A percentile compares a stretch with the other conserved stretches of the same genome.
phyloP scores from a whole-genome alignment of 768 basidiomycete genomes.

The Boletales sp. region DNA sequence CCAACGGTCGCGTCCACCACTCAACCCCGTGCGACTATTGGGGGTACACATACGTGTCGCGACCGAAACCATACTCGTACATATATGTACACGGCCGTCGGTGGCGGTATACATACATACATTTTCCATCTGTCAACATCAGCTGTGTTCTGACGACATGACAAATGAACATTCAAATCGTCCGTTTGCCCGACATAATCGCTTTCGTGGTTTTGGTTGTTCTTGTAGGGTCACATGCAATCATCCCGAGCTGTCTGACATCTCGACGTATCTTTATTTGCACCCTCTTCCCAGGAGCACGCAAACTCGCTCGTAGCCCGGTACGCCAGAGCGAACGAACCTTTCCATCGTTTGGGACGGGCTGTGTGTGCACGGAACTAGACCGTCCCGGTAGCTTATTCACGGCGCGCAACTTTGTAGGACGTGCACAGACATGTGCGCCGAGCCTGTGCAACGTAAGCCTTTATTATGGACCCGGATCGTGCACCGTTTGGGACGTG shows the following conservation, averaged over 20 bases:
- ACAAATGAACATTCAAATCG: not conserved
- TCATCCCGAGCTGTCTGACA: not conserved
- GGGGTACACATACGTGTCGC: not conserved
- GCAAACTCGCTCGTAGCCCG: not conserved
- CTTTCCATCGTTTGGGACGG: not conserved
- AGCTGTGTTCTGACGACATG: slow-evolving; percentile 6
- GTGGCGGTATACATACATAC: slow-evolving; percentile 7
- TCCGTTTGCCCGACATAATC: not conserved
- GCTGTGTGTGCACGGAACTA: not conserved
- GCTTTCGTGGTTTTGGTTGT: not conserved
- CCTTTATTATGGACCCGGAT: slow-evolving; percentile 3
- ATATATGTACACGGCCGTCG: not conserved
- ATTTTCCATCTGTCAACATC: slow-evolving; percentile 4
- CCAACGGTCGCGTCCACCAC: not conserved
- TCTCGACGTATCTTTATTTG: slow-evolving; percentile 1
- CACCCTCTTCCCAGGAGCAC: slow-evolving; percentile 3
- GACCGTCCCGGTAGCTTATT: not conserved
- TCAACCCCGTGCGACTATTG: not conserved
- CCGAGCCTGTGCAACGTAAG: not conserved
- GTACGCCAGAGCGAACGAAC: slow-evolving; percentile 1
- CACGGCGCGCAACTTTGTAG: not conserved
- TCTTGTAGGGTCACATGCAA: not conserved
- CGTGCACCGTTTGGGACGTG: not conserved
- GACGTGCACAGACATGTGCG: not conserved
- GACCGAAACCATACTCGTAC: not conserved